Evolutionary conservation across 768 basidiomycete species (phyloP), one percentile per base, ranked within the genome.

Genomic region (Galerina marginata): DNA sequence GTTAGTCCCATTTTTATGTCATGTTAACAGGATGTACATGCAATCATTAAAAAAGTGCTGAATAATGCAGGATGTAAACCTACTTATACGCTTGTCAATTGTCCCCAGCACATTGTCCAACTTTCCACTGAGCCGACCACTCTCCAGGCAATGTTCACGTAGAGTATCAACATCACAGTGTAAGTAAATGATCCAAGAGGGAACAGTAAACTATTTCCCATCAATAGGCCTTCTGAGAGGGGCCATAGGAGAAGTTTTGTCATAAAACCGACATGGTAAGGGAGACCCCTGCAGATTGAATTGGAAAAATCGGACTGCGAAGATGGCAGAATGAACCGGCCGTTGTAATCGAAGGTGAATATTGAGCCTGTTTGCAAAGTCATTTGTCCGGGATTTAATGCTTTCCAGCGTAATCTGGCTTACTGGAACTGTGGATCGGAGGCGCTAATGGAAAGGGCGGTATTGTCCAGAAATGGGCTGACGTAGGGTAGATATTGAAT

Each of bases 221-320:
- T 20, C 20, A 20, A 20, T 20, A 20, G 20, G 1, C 20, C 1
- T 20, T 20, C 20, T 2, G 20, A 20, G 20, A 20, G 20, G 20
- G 20, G 40, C 45, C 14, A 58, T 49, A 14, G 65, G 64, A 20
- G 52, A 45, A 57, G 66, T 66, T 7, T 20, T 47, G 7, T 65
- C 66, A 43, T 68, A 67, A 45, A 63, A 64, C 67, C 52, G 65
- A 72, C 71, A 69, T 70, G 14, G 62, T 65, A 6, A 72, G 36
- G 14, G 68, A 69, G 26, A 65, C 44, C n/a, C 67, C 66, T 69
- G 20, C 20, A 20, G 20, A 67, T 23, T 7, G 33, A 25, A 5
- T 39, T 39, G 38, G 16, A 52, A 39, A 38, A 40, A 52, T 39
- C 25, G 16, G 20, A 1, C 20, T 23, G 16, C 16, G 20, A 23